Evolutionary conservation across 2,329 filamentous ascomycete genomes (phyloP).

Genomic region (Cladorrhinum sp.): DNA sequence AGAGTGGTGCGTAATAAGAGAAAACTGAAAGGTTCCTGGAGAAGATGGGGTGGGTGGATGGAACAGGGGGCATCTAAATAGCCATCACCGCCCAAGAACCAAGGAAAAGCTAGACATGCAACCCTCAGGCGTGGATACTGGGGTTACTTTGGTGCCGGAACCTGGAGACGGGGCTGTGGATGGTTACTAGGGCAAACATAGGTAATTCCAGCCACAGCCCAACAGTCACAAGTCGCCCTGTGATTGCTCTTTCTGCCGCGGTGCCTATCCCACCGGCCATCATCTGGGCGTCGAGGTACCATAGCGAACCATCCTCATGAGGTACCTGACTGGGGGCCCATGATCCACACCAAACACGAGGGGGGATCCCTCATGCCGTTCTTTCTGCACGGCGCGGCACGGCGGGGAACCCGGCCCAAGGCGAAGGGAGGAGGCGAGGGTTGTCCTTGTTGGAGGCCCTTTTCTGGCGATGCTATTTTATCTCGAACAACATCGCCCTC

Average conservation of each 20-base stretch:
- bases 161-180: neutral
- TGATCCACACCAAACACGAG: slow-evolving; percentile 15
- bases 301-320: neutral
- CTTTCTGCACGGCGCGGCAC: slow-evolving; percentile 9
- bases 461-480: neutral
- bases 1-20: neutral
- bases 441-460: neutral
- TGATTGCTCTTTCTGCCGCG: neutral
- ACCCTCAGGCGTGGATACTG: slow-evolving; percentile 2
- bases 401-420: slow-evolving; percentile 10
- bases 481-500: too few species aligned
- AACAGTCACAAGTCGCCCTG: neutral
- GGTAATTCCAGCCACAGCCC: too few species aligned
- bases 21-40: neutral
- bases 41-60: neutral
- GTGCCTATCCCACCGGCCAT: neutral
- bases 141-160: neutral
- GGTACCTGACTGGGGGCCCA: neutral
- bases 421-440: slow-evolving; percentile 11
- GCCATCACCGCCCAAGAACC: slow-evolving; percentile 1
- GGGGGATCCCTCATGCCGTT: slow-evolving; percentile 1
- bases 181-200: too few species aligned
- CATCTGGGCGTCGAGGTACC: neutral
- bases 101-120: slow-evolving; percentile 8
- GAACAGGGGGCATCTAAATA: slow-evolving; percentile 10